Evolutionary conservation across 192 early-diverging fungal genomes (phyloP), one percentile per base, ranked within the genome.

Genomic region (Podila clonocystis): DNA sequence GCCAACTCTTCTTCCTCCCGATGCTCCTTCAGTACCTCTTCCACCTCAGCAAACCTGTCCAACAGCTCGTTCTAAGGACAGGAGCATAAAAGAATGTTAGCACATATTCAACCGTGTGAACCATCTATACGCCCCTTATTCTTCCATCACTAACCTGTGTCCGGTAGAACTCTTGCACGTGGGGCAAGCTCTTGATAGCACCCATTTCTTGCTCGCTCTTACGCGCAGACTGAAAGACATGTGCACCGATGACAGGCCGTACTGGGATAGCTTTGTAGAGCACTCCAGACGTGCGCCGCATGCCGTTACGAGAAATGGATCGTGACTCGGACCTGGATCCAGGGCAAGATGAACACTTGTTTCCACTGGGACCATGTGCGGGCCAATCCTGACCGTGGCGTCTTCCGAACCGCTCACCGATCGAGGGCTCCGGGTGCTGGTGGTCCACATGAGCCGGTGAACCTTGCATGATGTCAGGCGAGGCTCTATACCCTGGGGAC

Each of bases 301-400:
- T 49, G 17, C 60, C 38, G 13, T 67, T 62, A 17, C 66, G 50
- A 48, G 69, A 72, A 13, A 58, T 55, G 31, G 75, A 79, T 34
- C 75, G 49, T 17, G 75, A 65, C 22, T 57, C 68, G 5, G 58
- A 38, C 5, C 68, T 36, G 12, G 55, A 26, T 19, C 48, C 29
- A 2, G 75, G 68, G 45, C 64, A 71, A 9, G 64, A 78, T 1
- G 33, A 50, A 28, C 65, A 60, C 28, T 57, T 61, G 2, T 20
- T 20, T 15, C 67, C 64, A 41, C 31, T 28, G 4, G 12, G 20
- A 55, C 22, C n/a, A 55, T 6, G 22, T 5, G 59, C 33, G 12
- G 75, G 75, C 75, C 75, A 79, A 24, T 79, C 65, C 28, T 72
- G 75, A n/a, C 75, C 75, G 36, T 72, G 75, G 1, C 75, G 75